Percentiles rank a stretch among this genome's conserved stretches.
These are phyloP conservation scores for Tranzscheliella williamsii DNA, from an alignment of 1,284 basidiomycete genomes.

Conservation along the genomic window DNA sequence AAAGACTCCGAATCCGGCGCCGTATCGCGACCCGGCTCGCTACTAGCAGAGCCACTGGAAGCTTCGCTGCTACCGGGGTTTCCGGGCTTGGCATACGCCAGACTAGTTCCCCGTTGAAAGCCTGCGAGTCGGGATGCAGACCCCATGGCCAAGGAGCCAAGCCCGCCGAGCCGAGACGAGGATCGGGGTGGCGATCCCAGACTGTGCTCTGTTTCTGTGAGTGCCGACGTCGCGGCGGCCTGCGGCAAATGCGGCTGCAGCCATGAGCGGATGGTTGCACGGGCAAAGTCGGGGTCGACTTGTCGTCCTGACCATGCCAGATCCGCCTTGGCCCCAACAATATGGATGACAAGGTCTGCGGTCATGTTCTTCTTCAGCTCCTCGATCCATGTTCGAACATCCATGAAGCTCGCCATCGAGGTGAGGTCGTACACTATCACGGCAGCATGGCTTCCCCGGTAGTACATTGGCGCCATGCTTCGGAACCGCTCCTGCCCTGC, in stretches of 20 bases:
- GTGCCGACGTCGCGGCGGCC: not conserved
- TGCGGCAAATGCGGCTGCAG: conserved; percentile 63
- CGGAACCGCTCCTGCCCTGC: conserved; percentile 93
- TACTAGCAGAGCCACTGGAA: conserved; percentile 15
- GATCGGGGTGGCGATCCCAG: conserved; percentile 68
- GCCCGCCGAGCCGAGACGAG: conserved; percentile 75
- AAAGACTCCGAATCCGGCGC: not conserved
- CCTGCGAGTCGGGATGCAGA: conserved; percentile 21
- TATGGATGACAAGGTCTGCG: conserved; percentile 79
- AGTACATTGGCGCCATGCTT: conserved; percentile 98
- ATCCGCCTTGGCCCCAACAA: conserved; percentile 87
- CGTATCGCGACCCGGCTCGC: conserved; percentile 1
- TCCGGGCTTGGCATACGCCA: conserved; percentile 1
- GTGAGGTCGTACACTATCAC: conserved; percentile 97
- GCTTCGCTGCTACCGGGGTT: conserved; percentile 15
- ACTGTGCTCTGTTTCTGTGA: conserved; percentile 4
- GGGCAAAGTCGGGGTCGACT: conserved; percentile 77
- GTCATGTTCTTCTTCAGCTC: conserved; percentile 77
- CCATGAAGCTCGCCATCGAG: conserved; percentile 82
- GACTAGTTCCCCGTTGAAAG: conserved; percentile 15
- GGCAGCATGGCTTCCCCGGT: conserved; percentile 94
- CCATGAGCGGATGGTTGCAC: conserved; percentile 61
- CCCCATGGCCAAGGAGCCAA: conserved; percentile 55
- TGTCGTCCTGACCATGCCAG: conserved; percentile 61
- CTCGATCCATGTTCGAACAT: conserved; percentile 89